These are phyloP conservation scores for Aspergillus mulundensis DNA, from an alignment of 495 filamentous ascomycete species.

Conservation along the genomic window DNA sequence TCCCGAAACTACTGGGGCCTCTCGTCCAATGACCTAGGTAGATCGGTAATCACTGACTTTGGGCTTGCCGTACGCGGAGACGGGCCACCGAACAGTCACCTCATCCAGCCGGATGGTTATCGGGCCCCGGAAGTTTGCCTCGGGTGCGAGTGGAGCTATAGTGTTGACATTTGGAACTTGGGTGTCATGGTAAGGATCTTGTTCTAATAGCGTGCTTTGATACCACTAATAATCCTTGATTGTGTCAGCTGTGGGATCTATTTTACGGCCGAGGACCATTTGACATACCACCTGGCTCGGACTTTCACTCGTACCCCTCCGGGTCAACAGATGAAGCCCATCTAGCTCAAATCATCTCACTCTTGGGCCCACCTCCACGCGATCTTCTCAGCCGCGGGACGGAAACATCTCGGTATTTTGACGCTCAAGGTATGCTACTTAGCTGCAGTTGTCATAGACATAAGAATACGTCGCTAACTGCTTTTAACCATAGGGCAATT, in stretches of 20 bases:
- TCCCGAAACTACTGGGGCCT: constrained; percentile 29
- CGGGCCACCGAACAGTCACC: constrained; percentile 19
- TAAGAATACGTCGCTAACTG: constrained; percentile 14
- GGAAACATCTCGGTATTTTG: constrained; percentile 23
- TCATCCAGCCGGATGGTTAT: constrained; percentile 33
- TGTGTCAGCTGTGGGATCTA: constrained; percentile 26
- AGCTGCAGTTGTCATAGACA: not conserved
- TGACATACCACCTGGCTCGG: constrained; percentile 16
- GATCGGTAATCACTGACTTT: constrained; percentile 37
- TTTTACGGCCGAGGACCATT: constrained; percentile 25
- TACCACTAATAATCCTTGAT: not conserved
- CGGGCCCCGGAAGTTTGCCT: constrained; percentile 39
- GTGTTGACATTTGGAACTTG: constrained; percentile 34
- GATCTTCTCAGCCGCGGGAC: constrained; percentile 21
- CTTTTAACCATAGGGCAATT: constrained; percentile 20
- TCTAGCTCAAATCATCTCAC: constrained; percentile 25
- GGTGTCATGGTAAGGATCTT: constrained; percentile 15
- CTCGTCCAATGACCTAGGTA: constrained; percentile 11
- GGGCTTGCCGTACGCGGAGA: constrained; percentile 31
- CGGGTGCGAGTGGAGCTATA: constrained; percentile 32
- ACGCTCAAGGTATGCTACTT: constrained; percentile 18
- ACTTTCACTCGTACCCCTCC: constrained; percentile 9
- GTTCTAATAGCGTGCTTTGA: constrained; percentile 5
- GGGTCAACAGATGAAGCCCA: constrained; percentile 19
- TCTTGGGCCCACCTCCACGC: constrained; percentile 26